A percentile compares a stretch with the other conserved stretches of the same genome.
These are phyloP conservation scores for Staphylotrichum longicolle DNA, from an alignment of 495 filamentous ascomycete species.

Conservation along the genomic window DNA sequence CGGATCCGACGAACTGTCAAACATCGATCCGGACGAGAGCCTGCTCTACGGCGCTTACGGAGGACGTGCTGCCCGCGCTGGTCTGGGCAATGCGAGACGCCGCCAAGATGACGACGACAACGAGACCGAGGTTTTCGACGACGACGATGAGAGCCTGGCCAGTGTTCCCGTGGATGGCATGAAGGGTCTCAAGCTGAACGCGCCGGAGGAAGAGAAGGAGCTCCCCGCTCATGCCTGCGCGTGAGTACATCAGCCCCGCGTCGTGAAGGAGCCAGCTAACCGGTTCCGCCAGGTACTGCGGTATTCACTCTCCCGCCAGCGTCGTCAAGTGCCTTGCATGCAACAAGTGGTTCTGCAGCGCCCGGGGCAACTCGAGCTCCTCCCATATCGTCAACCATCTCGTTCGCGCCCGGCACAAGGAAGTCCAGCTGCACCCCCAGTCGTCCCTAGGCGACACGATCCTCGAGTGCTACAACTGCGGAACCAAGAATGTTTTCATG, in stretches of 20 bases:
- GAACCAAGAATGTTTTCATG: slow-evolving; percentile 98
- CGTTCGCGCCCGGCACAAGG: slow-evolving; percentile 95
- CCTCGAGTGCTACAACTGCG: slow-evolving; percentile 98
- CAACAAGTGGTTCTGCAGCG: slow-evolving; percentile 99
- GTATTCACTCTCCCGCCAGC: slow-evolving; percentile 91
- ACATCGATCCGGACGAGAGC: slow-evolving; percentile 73
- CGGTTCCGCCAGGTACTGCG: slow-evolving; percentile 70
- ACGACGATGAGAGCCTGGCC: slow-evolving; percentile 89
- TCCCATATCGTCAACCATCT: slow-evolving; percentile 99
- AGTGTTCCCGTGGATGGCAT: slow-evolving; percentile 77
- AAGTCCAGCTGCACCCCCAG: slow-evolving; percentile 92
- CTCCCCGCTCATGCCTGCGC: slow-evolving; percentile 95
- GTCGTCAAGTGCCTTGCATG: slow-evolving; percentile 96
- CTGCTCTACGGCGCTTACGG: slow-evolving; percentile 66
- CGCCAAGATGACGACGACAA: slow-evolving; percentile 83
- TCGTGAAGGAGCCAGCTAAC: slow-evolving; percentile 11
- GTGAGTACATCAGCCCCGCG: slow-evolving; percentile 52
- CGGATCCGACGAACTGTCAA: slow-evolving; percentile 58
- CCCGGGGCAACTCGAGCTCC: slow-evolving; percentile 91
- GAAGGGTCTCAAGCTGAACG: slow-evolving; percentile 61
- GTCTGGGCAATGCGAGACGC: slow-evolving; percentile 46
- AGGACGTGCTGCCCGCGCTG: slow-evolving; percentile 55
- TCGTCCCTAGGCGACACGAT: slow-evolving; percentile 97
- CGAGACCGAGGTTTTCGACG: slow-evolving; percentile 79
- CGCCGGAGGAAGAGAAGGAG: slow-evolving; percentile 80